Conservation (phyloP, 2,329 filamentous ascomycete species). For the Epichloe typhina region DNA sequence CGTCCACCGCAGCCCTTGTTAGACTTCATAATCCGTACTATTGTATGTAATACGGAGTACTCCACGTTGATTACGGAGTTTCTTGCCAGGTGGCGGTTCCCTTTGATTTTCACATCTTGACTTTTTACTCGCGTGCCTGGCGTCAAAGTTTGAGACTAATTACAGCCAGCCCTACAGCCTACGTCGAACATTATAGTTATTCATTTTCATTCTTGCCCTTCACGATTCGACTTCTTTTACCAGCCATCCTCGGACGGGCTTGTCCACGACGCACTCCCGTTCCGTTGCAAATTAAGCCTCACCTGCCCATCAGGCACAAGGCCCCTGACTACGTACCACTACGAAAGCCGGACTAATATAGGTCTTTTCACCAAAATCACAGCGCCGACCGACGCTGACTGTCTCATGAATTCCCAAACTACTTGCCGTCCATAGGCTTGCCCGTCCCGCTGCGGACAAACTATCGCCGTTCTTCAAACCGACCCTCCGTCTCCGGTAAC, state of each 20-base stretch:
- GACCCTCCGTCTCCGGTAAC: not conserved
- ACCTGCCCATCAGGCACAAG: not conserved
- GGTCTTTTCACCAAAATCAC: not conserved
- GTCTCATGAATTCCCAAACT: conserved; percentile 5
- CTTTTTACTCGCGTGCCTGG: not conserved
- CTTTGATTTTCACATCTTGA: not conserved
- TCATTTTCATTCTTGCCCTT: not conserved
- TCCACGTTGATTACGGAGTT: not conserved
- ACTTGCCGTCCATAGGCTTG: conserved; percentile 2
- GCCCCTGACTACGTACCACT: not conserved
- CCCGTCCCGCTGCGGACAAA: conserved; percentile 3
- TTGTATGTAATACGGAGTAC: not conserved
- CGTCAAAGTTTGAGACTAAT: not conserved
- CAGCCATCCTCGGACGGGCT: not conserved
- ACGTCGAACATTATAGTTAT: not conserved
- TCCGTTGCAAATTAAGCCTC: not conserved
- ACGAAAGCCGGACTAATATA: not conserved
- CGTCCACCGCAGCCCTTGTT: not conserved
- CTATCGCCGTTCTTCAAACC: conserved; percentile 6
- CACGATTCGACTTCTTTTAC: not conserved
- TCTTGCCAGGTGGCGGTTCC: not conserved
- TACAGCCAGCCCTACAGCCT: not conserved
- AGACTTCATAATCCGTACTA: too few species aligned
- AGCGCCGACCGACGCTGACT: not conserved
- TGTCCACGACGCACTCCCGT: not conserved